Evolutionary conservation across 768 basidiomycete species (phyloP).

Genomic region (Lyophyllum semitale): DNA sequence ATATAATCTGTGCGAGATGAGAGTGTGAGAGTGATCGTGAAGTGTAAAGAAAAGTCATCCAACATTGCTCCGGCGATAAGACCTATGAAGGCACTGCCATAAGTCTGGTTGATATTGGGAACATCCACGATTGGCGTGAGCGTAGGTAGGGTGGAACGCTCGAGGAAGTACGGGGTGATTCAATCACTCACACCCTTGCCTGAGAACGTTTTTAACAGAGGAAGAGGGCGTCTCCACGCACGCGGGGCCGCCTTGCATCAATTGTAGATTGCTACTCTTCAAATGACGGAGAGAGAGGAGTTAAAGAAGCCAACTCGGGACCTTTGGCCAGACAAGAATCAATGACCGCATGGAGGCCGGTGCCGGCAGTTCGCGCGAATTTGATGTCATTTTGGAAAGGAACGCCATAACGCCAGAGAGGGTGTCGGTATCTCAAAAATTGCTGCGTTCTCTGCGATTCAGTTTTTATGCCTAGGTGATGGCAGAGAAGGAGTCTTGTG

Average conservation of each 20-base stretch:
- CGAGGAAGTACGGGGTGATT: background rate
- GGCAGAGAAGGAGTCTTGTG: background rate
- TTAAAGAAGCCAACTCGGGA: background rate
- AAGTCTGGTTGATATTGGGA: conserved; percentile 33
- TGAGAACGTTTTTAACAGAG: conserved; percentile 1
- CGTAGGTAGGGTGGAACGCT: background rate
- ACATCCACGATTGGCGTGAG: conserved; percentile 11
- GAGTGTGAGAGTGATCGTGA: conserved; percentile 2
- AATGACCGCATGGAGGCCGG: background rate
- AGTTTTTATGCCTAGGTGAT: background rate
- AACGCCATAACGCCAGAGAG: background rate
- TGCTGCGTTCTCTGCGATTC: background rate
- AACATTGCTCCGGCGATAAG: conserved; percentile 46
- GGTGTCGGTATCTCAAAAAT: background rate
- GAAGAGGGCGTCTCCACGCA: background rate
- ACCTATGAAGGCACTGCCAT: conserved; percentile 47
- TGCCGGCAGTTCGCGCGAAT: conserved; percentile 1
- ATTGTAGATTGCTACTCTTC: background rate
- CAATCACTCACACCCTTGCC: background rate
- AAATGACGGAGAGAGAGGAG: background rate
- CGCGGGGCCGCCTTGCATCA: background rate
- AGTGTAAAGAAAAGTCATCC: conserved; percentile 15
- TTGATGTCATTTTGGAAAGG: background rate
- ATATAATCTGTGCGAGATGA: conserved; percentile 38
- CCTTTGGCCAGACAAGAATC: conserved; percentile 1